Percentiles rank a stretch among this genome's conserved stretches.
phyloP scores from a whole-genome alignment of 2,329 filamentous ascomycete genomes.

The Venturia asperata region DNA sequence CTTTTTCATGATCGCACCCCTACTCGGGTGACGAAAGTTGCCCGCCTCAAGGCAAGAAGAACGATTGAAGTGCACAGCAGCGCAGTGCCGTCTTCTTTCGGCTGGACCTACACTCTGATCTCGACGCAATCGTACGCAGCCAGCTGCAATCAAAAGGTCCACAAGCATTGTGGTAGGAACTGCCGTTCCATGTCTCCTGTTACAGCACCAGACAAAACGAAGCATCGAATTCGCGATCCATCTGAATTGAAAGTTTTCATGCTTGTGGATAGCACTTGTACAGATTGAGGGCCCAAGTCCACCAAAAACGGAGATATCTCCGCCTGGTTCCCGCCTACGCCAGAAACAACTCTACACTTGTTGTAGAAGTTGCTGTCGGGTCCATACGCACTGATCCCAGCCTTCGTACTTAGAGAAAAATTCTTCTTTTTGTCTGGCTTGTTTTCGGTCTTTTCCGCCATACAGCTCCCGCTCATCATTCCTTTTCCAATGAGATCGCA shows the following conservation, averaged over 20 bases:
- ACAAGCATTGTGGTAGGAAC: background rate
- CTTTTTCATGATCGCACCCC: background rate
- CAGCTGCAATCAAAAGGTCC: background rate
- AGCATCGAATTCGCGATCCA: background rate
- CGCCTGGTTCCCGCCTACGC: background rate
- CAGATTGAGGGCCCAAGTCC: background rate
- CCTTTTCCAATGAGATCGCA: too few species aligned
- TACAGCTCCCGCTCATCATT: too few species aligned
- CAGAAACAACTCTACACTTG: background rate
- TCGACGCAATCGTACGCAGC: background rate
- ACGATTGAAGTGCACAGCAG: background rate
- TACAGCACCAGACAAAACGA: background rate
- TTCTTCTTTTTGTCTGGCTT: too few species aligned
- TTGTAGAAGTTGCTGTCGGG: too few species aligned
- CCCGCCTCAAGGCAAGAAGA: background rate
- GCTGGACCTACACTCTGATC: conserved; percentile 18
- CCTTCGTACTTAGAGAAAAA: too few species aligned
- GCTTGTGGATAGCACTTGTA: background rate
- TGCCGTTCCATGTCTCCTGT: background rate
- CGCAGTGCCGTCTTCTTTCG: background rate
- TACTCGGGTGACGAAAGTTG: background rate
- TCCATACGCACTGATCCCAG: too few species aligned
- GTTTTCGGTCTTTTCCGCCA: too few species aligned
- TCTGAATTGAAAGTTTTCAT: background rate
- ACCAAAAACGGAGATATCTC: background rate